Base-by-base conservation (phyloP, 2,329 filamentous ascomycete species). In the Calonectria ilicicola region DNA sequence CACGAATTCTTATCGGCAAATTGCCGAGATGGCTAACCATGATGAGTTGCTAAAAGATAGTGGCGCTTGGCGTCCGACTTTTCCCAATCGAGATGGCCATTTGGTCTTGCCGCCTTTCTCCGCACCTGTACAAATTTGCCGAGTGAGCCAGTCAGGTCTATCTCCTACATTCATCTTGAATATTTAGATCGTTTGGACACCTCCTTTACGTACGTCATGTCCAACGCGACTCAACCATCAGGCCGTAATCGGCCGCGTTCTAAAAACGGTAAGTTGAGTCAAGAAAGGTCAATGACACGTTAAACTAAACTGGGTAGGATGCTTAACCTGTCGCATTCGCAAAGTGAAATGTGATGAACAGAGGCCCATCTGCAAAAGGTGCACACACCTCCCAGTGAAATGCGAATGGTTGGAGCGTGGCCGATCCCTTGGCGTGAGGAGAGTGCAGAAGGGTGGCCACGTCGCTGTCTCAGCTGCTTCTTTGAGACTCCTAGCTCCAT, bases 331-430 rank as follows among this genome's bases (percentile, higher is more conserved):
- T 29, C 76, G 76, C 7, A 76, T 78, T 9, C 75, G 76, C 8
- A 78, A 78, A 35, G 76, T 78, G 32, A 78, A 78, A 29, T 78
- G 76, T 32, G 76, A 78, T 3, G 76, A 78, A 44, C 65, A 29
- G 29, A 64, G 76, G 4, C 76, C 76, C 0, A 51, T 76, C 17
- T 78, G 76, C 49, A 58, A 72, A 23, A 53, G 75, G 67, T 78
- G 76, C 12, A 67, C 74, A 27, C 75, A 72, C 19, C 67, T 75
- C 14, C 72, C 76, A 0, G 66, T 74, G 2, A 74, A 75, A 35
- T 78, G 76, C 19, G 76, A 78, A 44, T 78, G 76, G 76, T 66
- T 78, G 27, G 74, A 76, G 38, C 70, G 74, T 0, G 76, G 76
- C 0, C 65, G 66, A 14, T 32, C 76, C 10, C 15, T 76, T 5